Conservation (phyloP, 116 monocot species). For the Posidonia oceanica region DNA sequence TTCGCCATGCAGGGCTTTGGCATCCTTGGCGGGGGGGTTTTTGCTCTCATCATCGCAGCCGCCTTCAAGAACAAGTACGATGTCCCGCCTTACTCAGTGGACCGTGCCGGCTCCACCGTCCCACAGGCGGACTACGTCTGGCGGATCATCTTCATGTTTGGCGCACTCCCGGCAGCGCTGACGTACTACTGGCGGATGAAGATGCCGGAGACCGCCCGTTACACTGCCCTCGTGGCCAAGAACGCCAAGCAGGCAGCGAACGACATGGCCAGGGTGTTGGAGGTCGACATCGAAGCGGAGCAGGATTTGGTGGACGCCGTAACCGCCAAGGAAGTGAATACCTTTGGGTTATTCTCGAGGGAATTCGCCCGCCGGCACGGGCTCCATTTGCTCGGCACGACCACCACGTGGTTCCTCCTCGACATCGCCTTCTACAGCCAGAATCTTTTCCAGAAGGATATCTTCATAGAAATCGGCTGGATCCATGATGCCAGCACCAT, state of each 20-base stretch:
- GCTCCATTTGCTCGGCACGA: slow-evolving; percentile 12
- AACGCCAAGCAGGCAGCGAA: slow-evolving; percentile 32
- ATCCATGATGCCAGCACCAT: slow-evolving; percentile 13
- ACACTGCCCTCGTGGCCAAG: slow-evolving; percentile 26
- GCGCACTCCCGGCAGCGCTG: slow-evolving; percentile 11
- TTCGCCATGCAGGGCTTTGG: slow-evolving; percentile 83
- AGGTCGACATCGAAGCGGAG: slow-evolving; percentile 18
- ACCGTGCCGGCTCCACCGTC: slow-evolving; percentile 13
- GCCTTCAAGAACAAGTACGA: slow-evolving; percentile 12
- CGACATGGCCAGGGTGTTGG: slow-evolving; percentile 34
- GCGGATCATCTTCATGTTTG: slow-evolving; percentile 28
- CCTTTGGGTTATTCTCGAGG: slow-evolving; percentile 11
- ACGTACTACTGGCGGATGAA: slow-evolving; percentile 28
- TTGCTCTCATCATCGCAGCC: slow-evolving; percentile 14
- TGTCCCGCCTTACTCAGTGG: slow-evolving; percentile 3
- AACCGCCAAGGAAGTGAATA: neutral
- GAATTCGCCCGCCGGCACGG: slow-evolving; percentile 25
- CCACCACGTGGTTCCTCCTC: slow-evolving; percentile 25
- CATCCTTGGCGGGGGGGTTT: slow-evolving; percentile 45
- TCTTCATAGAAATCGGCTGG: slow-evolving; percentile 18
- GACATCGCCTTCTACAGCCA: slow-evolving; percentile 29
- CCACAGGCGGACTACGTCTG: slow-evolving; percentile 24
- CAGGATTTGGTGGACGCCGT: slow-evolving; percentile 10
- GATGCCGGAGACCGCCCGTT: slow-evolving; percentile 29
- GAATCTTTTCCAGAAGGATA: slow-evolving; percentile 28